These are phyloP conservation scores for Aspergillus hiratsukae DNA, from an alignment of 2,329 filamentous ascomycete genomes.

Conservation along the genomic window DNA sequence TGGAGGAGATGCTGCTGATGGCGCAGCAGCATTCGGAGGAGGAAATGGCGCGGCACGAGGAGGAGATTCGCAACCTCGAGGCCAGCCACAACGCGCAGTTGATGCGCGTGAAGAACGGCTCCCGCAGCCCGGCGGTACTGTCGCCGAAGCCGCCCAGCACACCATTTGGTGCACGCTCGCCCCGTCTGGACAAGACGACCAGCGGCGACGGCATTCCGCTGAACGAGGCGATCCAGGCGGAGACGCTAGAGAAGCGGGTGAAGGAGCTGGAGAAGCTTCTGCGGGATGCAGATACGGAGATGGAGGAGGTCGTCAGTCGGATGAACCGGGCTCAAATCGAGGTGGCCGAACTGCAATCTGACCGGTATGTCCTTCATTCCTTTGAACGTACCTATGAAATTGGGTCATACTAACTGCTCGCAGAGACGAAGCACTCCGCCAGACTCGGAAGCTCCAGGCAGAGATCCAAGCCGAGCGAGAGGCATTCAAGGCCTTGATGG, in stretches of 20 bases:
- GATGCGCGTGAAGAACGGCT: constrained; percentile 60
- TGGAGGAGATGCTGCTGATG: constrained; percentile 78
- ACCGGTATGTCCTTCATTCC: constrained; percentile 41
- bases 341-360: constrained; percentile 67
- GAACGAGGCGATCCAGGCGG: constrained; percentile 68
- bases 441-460: constrained; percentile 65
- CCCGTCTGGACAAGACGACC: constrained; percentile 57
- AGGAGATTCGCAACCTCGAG: constrained; percentile 70
- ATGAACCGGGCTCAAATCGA: constrained; percentile 83
- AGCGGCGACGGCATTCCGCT: constrained; percentile 57
- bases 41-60: constrained; percentile 75
- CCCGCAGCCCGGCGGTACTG: constrained; percentile 42
- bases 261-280: constrained; percentile 80
- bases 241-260: constrained; percentile 71
- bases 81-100: constrained; percentile 75
- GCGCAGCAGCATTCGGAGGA: constrained; percentile 87
- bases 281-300: constrained; percentile 69
- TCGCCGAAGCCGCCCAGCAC: constrained; percentile 59
- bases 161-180: constrained; percentile 56
- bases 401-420: constrained; percentile 13
- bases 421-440: constrained; percentile 67
- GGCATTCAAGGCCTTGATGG: constrained; percentile 51
- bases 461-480: constrained; percentile 62
- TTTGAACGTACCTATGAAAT: too few species aligned
- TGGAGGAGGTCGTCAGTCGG: constrained; percentile 75